Base-by-base conservation (phyloP, 192 early-diverging fungal genomes). In the Phlyctochytrium planicorne region DNA sequence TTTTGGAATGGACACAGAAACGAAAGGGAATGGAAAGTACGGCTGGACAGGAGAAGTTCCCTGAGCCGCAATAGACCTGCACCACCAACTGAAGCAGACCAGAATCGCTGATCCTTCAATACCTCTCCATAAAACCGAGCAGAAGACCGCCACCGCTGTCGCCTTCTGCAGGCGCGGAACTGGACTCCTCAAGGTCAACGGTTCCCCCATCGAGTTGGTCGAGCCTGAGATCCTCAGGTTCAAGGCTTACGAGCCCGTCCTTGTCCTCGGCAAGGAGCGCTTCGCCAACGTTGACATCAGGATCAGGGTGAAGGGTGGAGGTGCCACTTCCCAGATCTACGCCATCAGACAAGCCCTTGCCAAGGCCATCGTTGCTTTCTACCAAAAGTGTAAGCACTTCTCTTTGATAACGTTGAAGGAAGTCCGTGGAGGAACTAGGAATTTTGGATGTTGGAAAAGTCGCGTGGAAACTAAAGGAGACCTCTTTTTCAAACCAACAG, bases 81-180 rank as follows among this genome's bases (percentile, higher is more conserved):
- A 61, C 4, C 60, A 61, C 25, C 27, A 55, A 12, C 6, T 16
- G 20, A 2, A n/a, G n/a, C n/a, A n/a, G n/a, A n/a, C n/a, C n/a
- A n/a, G n/a, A n/a, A n/a, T n/a, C n/a, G n/a, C n/a, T n/a, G n/a
- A n/a, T n/a, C n/a, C n/a, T n/a, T n/a, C n/a, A n/a, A n/a, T n/a
- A n/a, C n/a, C n/a, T n/a, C n/a, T n/a, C 1, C 2, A 24, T 24
- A 16, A 10, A 29, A 10, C 55, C 14, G n/a, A 3, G 10, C 55
- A 81, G 93, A 98, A 98, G 90, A 98, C 95, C 83, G 97, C 97
- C 80, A 97, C 94, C 57, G 97, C 97, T 74, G 97, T 98, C 70
- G 97, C 97, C 74, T 89, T 94, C 85, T 94, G 92, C 91, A 98
- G 98, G 90, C 90, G 89, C 85, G 97, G 97, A 59, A 87, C 86